phyloP scores from a whole-genome alignment of 441 rosid species.

The Lepidium campestre region DNA sequence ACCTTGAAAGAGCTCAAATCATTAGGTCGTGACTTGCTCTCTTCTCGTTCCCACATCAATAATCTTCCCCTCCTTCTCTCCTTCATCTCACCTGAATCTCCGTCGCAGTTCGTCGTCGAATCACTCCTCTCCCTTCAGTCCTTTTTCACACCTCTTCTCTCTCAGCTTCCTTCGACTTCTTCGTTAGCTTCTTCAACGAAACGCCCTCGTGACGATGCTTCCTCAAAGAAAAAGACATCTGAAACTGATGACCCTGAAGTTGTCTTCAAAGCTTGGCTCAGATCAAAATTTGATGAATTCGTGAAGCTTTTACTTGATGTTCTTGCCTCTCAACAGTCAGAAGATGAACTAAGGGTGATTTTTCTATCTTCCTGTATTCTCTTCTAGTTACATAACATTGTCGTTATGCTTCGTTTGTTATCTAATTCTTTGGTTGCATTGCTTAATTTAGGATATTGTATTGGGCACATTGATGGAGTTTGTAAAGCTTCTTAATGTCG shows the following conservation, averaged over 20 bases:
- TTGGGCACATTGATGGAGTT: constrained; percentile 80
- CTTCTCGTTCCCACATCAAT: constrained; percentile 65
- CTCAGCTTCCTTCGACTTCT: constrained; percentile 58
- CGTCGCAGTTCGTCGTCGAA: constrained; percentile 63
- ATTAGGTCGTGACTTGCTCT: constrained; percentile 56
- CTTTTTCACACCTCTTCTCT: constrained; percentile 74
- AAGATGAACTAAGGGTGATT: constrained; percentile 58
- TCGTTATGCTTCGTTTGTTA: background rate
- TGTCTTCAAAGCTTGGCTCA: constrained; percentile 69
- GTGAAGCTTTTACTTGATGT: constrained; percentile 46
- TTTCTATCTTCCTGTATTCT: background rate
- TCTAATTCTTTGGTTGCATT: background rate
- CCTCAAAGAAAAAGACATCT: constrained; percentile 9
- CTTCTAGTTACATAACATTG: background rate
- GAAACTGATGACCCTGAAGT: constrained; percentile 45
- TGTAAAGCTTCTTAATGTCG: constrained; percentile 68
- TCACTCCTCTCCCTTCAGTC: constrained; percentile 87
- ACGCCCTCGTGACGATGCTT: constrained; percentile 23
- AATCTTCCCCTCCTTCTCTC: constrained; percentile 77
- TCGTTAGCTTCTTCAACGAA: constrained; percentile 20
- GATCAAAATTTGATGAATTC: constrained; percentile 75
- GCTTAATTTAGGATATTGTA: constrained; percentile 53
- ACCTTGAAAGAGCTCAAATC: constrained; percentile 57
- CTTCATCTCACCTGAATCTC: constrained; percentile 48
- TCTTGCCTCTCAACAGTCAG: constrained; percentile 39